Conservation (phyloP, 2,329 filamentous ascomycete species). For the Cladosporium oxysporum region DNA sequence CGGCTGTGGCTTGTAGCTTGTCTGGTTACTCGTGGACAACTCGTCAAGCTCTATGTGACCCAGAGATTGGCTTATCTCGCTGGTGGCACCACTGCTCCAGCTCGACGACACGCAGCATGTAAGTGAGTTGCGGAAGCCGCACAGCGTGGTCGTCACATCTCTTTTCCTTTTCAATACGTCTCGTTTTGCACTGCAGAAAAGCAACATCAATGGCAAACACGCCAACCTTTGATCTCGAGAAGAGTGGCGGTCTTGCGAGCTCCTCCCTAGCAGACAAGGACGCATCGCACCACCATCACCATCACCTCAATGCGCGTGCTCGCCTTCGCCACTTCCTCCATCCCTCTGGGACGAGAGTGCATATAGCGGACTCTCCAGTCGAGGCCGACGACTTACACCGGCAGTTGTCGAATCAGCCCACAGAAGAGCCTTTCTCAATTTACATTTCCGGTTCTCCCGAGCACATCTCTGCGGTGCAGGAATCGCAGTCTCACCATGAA, state of each 20-base stretch:
- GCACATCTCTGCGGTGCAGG: slow-evolving; percentile 52
- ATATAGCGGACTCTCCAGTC: slow-evolving; percentile 58
- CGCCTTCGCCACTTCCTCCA: slow-evolving; percentile 56
- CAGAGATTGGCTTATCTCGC: neutral
- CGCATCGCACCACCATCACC: neutral
- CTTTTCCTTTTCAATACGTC: neutral
- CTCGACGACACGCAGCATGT: neutral
- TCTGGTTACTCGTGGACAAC: neutral
- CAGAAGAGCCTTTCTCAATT: slow-evolving; percentile 50
- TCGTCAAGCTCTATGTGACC: neutral
- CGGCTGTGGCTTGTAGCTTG: neutral
- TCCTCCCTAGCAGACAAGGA: neutral
- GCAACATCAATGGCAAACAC: neutral
- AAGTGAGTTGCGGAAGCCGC: neutral
- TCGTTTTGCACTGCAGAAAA: neutral
- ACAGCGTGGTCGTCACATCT: neutral
- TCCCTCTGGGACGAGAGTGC: slow-evolving; percentile 58
- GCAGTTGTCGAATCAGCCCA: slow-evolving; percentile 40
- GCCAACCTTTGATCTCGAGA: neutral
- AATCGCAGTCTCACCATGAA: slow-evolving; percentile 57
- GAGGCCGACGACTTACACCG: slow-evolving; percentile 53
- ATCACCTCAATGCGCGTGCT: slow-evolving; percentile 10
- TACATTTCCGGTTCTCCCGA: slow-evolving; percentile 60
- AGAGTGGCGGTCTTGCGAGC: neutral
- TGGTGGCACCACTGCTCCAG: neutral